Evolutionary conservation across 352 stramenopile species (phyloP).

Genomic region (Pythium rishiriense): DNA sequence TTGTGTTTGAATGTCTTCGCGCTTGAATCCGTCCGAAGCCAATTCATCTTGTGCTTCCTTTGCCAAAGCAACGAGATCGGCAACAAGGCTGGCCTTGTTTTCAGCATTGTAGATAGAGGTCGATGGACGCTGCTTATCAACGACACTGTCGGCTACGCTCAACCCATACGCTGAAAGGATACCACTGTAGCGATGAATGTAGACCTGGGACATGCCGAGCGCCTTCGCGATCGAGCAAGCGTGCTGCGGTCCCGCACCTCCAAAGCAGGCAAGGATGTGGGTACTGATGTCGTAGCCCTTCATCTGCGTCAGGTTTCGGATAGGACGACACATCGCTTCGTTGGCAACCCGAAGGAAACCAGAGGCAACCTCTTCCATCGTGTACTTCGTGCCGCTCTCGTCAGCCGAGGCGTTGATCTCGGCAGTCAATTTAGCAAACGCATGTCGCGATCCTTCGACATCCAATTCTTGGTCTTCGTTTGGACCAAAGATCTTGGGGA

Average conservation of each 20-base stretch:
- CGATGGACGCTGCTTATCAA: slow-evolving; percentile 95
- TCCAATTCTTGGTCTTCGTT: slow-evolving; percentile 97
- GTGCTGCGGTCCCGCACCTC: slow-evolving; percentile 97
- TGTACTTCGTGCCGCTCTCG: slow-evolving; percentile 64
- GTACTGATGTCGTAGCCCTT: slow-evolving; percentile 97
- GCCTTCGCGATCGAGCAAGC: slow-evolving; percentile 96
- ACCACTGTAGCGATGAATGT: slow-evolving; percentile 98
- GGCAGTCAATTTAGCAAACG: slow-evolving; percentile 91
- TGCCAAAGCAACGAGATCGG: slow-evolving; percentile 49
- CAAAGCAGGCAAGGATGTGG: slow-evolving; percentile 97
- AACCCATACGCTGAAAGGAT: slow-evolving; percentile 98
- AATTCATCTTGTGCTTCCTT: slow-evolving; percentile 70
- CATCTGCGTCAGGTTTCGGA: slow-evolving; percentile 98
- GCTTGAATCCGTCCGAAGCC: slow-evolving; percentile 78
- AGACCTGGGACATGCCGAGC: slow-evolving; percentile 97
- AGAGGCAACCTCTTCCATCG: slow-evolving; percentile 94
- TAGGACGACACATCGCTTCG: slow-evolving; percentile 99
- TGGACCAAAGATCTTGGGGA: slow-evolving; percentile 98
- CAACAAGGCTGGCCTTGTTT: slow-evolving; percentile 53
- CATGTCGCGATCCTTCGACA: slow-evolving; percentile 88
- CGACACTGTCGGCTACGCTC: slow-evolving; percentile 95
- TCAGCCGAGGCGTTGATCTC: slow-evolving; percentile 82
- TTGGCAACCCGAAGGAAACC: slow-evolving; percentile 98
- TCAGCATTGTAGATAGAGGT: slow-evolving; percentile 58
- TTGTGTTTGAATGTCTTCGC: slow-evolving; percentile 92